Percentiles rank a stretch among this genome's conserved stretches.
phyloP scores from a whole-genome alignment of 768 basidiomycete species.

The Leucocoprinus leucothites region DNA sequence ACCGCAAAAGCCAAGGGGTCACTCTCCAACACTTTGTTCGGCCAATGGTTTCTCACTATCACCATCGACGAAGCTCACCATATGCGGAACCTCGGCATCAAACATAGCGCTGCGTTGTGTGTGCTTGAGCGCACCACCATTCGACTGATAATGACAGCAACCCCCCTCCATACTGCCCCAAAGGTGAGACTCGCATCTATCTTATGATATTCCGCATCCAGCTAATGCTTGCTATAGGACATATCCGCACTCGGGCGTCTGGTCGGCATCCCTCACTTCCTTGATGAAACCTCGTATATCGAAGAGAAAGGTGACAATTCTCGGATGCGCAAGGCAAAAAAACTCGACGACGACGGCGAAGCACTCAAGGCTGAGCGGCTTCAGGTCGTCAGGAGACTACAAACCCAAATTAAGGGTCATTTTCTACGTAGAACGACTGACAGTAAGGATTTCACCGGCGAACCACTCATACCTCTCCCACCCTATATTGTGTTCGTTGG shows the following conservation, averaged over 20 bases:
- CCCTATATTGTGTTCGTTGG: background rate
- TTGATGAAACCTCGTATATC: slow-evolving; percentile 2
- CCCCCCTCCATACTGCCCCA: slow-evolving; percentile 21
- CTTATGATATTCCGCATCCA: too few species aligned
- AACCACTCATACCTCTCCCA: background rate
- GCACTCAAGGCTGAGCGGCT: background rate
- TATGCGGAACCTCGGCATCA: slow-evolving; percentile 16
- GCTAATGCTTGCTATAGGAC: too few species aligned
- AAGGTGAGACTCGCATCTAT: too few species aligned
- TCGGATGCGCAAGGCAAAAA: background rate
- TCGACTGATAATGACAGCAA: slow-evolving; percentile 19
- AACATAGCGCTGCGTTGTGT: slow-evolving; percentile 14
- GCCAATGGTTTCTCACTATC: slow-evolving; percentile 15
- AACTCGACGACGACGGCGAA: background rate
- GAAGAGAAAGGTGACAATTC: slow-evolving; percentile 1
- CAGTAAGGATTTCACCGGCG: background rate
- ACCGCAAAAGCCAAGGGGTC: background rate
- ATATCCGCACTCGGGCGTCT: slow-evolving; percentile 5
- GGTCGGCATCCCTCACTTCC: slow-evolving; percentile 11
- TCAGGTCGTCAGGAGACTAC: background rate
- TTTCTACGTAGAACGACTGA: background rate
- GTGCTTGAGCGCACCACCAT: slow-evolving; percentile 14
- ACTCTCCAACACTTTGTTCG: slow-evolving; percentile 13
- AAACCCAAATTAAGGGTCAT: background rate
- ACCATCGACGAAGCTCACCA: slow-evolving; percentile 23